Evolutionary conservation across 208 protist species (phyloP).

Genomic region (Leptomonas seymouri): DNA sequence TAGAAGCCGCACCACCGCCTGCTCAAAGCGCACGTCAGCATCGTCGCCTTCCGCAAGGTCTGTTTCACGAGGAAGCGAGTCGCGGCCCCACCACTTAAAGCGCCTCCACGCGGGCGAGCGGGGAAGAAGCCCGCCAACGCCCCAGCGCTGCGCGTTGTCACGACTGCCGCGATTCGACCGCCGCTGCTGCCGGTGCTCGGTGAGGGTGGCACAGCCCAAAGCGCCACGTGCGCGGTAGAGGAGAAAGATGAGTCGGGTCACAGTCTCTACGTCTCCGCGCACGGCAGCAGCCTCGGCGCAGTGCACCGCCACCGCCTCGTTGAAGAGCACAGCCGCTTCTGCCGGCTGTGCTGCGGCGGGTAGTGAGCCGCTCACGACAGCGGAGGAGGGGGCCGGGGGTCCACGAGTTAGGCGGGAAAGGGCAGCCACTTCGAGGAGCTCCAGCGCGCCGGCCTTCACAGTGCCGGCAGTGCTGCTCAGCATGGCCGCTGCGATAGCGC

Average conservation of each 20-base stretch:
- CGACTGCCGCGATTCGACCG: neutral
- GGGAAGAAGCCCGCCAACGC: neutral
- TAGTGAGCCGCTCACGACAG: neutral
- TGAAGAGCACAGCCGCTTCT: slow-evolving; percentile 29
- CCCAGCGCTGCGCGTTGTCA: neutral
- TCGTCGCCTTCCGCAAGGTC: neutral
- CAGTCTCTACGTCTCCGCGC: slow-evolving; percentile 57
- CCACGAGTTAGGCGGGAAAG: slow-evolving; percentile 32
- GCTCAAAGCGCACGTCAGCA: slow-evolving; percentile 40
- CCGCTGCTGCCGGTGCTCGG: slow-evolving; percentile 27
- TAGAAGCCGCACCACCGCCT: slow-evolving; percentile 49
- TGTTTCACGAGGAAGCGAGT: neutral
- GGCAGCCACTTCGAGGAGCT: slow-evolving; percentile 45
- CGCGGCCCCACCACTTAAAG: slow-evolving; percentile 7
- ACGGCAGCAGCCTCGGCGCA: slow-evolving; percentile 67
- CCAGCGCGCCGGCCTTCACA: slow-evolving; percentile 34
- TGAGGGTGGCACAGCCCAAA: slow-evolving; percentile 28
- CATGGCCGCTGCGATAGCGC: slow-evolving; percentile 41
- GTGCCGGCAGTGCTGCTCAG: slow-evolving; percentile 27
- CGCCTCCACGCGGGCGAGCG: slow-evolving; percentile 11
- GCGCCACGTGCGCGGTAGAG: slow-evolving; percentile 56
- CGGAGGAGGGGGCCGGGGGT: neutral
- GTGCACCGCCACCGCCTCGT: slow-evolving; percentile 45
- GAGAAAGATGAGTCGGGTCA: slow-evolving; percentile 72
- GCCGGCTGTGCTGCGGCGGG: neutral